Evolutionary conservation across 2,329 filamentous ascomycete genomes (phyloP).

Genomic region (Microsporum ferrugineum): DNA sequence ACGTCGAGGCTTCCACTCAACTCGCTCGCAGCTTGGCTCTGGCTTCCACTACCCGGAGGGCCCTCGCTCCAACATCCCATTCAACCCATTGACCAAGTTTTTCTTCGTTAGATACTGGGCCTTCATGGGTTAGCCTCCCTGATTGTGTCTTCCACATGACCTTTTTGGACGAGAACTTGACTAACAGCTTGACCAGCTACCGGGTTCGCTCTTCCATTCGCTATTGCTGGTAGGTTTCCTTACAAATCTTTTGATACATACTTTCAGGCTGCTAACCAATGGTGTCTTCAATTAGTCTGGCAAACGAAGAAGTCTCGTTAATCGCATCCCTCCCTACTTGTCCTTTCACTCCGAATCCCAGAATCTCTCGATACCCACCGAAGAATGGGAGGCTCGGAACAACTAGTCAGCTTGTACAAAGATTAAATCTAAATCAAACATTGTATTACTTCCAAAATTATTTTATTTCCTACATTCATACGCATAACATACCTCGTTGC

Average conservation of each 20-base stretch:
- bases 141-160: background rate
- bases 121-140: slow-evolving; percentile 53
- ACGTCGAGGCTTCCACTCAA: slow-evolving; percentile 90
- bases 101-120: slow-evolving; percentile 76
- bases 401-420: slow-evolving; percentile 12
- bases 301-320: slow-evolving; percentile 53
- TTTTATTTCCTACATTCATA: background rate
- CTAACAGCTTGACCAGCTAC: slow-evolving; percentile 32
- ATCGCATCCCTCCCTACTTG: slow-evolving; percentile 12
- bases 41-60: slow-evolving; percentile 99
- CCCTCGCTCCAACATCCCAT: slow-evolving; percentile 86
- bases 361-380: background rate
- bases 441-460: background rate
- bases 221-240: slow-evolving; percentile 48
- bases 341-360: background rate
- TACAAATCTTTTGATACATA: background rate
- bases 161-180: background rate
- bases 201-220: slow-evolving; percentile 51
- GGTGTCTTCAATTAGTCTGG: slow-evolving; percentile 42
- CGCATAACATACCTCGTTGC: background rate
- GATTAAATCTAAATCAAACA: slow-evolving; percentile 2
- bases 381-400: slow-evolving; percentile 1
- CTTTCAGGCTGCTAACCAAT: background rate
- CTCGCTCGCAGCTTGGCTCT: slow-evolving; percentile 70
- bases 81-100: slow-evolving; percentile 84